Evolutionary conservation across 2,329 filamentous ascomycete genomes (phyloP), one percentile per base, ranked within the genome.

Genomic region (Phyllosticta paracitricarpa): DNA sequence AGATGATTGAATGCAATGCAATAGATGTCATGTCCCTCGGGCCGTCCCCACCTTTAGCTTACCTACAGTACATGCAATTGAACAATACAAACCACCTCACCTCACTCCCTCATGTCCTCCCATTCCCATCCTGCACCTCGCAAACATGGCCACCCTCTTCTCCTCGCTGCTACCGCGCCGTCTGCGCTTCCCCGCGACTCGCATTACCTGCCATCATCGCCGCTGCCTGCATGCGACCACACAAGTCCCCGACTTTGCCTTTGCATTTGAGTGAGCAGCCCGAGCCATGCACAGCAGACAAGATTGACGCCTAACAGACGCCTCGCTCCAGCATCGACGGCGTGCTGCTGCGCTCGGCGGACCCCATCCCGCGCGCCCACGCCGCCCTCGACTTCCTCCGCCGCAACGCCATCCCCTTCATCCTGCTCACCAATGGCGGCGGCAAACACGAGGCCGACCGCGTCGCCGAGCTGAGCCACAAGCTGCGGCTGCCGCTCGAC

Each of bases 371-470:
- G 1, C 88, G 89, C 33, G 93, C 94, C 1, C 79, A 84, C 1
- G 81, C 89, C 69, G 83, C 91, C 14, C 82, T 99, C 22, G 77
- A 79, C 30, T 87, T 85, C 68, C 85, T 97, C 22, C 85, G 91
- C 67, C 76, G 81, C 55, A 82, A 91, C 69, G 80, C 83, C 55
- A 90, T 97, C 54, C 92, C 92, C 12, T 97, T 96, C 76, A 93
- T 99, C 68, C 84, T 99, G 35, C 81, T 99, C 64, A 99, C 94
- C 63, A 99, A 99, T 75, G 94, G 94, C 67, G 94, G 94, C 52
- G 94, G 94, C 62, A 91, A 88, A 70, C 84, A 86, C 64, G 93
- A 97, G 75, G 78, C 78, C 2, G 86, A 89, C 62, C 84, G 90
- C 19, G 87, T 91, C 30, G 78, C 78, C 7, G 87, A 92, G 63